Percentiles rank a stretch among this genome's conserved stretches.
Evolutionary conservation across 805 yeast species (phyloP).

Genomic region (Monosporozyma yasuniensis): DNA sequence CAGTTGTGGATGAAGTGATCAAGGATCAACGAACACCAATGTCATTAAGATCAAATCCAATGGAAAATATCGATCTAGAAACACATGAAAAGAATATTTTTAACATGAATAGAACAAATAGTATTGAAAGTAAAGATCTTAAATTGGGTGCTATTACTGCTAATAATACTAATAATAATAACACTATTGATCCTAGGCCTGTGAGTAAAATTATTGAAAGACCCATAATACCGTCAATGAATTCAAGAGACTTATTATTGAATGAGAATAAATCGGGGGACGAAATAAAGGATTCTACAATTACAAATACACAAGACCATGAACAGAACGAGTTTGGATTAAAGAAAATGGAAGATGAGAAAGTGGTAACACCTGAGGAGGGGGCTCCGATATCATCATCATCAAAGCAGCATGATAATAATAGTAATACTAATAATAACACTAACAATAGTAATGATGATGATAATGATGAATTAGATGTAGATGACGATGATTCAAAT

Average conservation of each 20-base stretch:
- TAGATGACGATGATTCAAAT: constrained; percentile 12
- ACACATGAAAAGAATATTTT: not conserved
- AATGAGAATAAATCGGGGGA: not conserved
- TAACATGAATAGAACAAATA: not conserved
- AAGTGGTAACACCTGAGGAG: not conserved
- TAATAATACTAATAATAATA: not conserved
- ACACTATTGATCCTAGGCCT: constrained; percentile 2
- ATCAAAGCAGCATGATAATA: no score
- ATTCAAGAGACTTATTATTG: constrained; percentile 21
- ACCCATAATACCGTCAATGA: constrained; percentile 17
- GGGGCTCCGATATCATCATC: not conserved
- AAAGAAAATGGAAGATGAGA: not conserved
- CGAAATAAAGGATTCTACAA: not conserved
- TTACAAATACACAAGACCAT: not conserved
- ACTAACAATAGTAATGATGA: no score
- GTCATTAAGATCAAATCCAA: not conserved
- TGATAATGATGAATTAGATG: not conserved
- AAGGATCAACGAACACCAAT: not conserved
- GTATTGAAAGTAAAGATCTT: not conserved
- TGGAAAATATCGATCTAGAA: not conserved
- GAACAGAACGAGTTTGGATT: not conserved
- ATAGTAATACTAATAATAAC: no score
- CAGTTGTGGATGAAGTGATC: not conserved
- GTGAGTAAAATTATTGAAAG: constrained; percentile 16
- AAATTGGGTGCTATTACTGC: no score